Base-by-base conservation (phyloP, 352 stramenopile genomes). In the Globisporangium canariense region DNA sequence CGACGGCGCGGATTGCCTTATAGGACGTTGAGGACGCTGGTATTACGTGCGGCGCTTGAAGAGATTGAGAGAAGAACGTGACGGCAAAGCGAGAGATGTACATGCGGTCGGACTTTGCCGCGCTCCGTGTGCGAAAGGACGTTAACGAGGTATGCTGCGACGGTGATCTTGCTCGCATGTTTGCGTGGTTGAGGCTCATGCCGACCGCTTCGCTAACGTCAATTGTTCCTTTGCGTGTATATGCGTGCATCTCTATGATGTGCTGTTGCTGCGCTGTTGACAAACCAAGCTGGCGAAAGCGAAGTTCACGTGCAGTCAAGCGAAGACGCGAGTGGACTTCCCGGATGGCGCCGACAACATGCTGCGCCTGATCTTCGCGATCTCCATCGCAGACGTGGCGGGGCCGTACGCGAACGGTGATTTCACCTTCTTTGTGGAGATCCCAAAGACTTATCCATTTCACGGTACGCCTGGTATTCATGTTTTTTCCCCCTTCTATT, bases 391-490 rank as follows among this genome's bases (percentile, higher is more conserved):
- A 2, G 85, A 94, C 58, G 68, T 86, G 5, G 76, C 76, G 4
- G 81, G 85, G 0, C 83, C 87, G n/a, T 95, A 86, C 60, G 82
- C 80, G 50, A 93, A 95, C 66, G 87, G 87, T 1, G 84, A 95
- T 55, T 95, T 93, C 56, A 91, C 76, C 14, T 95, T 95, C 66
- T 88, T 88, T 58, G 82, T 95, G 16, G 80, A 93, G 58, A 95
- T 95, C 59, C 87, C 87, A 45, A 91, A 89, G 76, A 90, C 85
- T 34, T 95, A 95, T 68, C 87, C 87, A 0, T 95, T 95, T 62
- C 82, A 93, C 57, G 72, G 86, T 95, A 77, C 61, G 74, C 22
- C 4, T 20, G 25, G 30, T 25, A 25, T 28, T 13, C 8, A 18
- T 38, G n/a, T n/a, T 45, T 53, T 7, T 34, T 20, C 43, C n/a